Base-by-base conservation (phyloP, 306 rosid species). In the Cicer judaicum region DNA sequence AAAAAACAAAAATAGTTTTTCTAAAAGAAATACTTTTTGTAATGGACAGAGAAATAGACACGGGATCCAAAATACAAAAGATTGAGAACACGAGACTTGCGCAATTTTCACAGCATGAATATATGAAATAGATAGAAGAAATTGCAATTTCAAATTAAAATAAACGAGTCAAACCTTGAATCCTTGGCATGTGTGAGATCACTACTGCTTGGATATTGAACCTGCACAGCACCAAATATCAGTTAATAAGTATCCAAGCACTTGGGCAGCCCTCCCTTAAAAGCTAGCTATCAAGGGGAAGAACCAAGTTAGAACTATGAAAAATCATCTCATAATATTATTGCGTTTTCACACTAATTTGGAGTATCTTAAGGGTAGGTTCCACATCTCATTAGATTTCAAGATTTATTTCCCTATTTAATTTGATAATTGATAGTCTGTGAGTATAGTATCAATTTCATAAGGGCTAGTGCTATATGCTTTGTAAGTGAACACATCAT, bases 141-240 rank as follows among this genome's bases (percentile, higher is more conserved):
- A 21, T 60, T 13, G 68, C 62, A 75, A 53, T 63, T 38, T 21
- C 78, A 52, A 77, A 18, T 24, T 50, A 77, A 46, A 80, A 63
- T 48, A 18, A 18, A 49, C 1, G 9, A 70, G 70, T 34, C 89
- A 76, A 62, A 92, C 99, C 93, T 84, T 72, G 78, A 85, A 76
- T 82, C 84, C n/a, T 85, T 86, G 50, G 70, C 46, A 43, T 56
- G 77, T 29, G 70, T 70, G 76, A 90, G 81, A 55, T 89, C 96
- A 67, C 68, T 85, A 80, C 90, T 89, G 84, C 85, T 92, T 69
- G 99, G 98, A 83, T 95, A 95, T 61, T 90, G 90, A 81, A 95
- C 91, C 99, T 95, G 86, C 70, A 78, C 53, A 54, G 76, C 64
- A 70, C 43, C 41, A 21, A 66, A 74, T 50, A 65, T 57, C 18